Conservation (phyloP, 371 early-diverging fungal species). For the Mortierella sp. region DNA sequence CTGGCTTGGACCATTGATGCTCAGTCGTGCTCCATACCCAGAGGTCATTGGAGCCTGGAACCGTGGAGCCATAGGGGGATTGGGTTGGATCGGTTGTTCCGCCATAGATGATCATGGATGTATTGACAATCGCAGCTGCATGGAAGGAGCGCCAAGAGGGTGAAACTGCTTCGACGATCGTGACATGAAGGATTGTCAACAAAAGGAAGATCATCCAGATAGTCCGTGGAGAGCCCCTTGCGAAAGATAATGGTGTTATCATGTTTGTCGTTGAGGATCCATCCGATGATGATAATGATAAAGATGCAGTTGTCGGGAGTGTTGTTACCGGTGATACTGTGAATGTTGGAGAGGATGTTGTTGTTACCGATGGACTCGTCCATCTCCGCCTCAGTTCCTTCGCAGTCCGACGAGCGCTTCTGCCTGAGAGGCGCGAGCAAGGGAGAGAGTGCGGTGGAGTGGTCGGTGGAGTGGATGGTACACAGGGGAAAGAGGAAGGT, state of each 20-base stretch:
- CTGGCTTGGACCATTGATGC: slow-evolving; percentile 42
- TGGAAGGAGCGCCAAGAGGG: slow-evolving; percentile 51
- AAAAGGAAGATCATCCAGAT: slow-evolving; percentile 5
- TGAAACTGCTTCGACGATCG: slow-evolving; percentile 10
- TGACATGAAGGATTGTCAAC: slow-evolving; percentile 1
- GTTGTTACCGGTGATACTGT: too few relatives aligned
- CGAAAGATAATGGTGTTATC: not conserved
- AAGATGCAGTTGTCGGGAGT: too few relatives aligned
- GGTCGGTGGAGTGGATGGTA: too few relatives aligned
- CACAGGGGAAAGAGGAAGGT: not conserved
- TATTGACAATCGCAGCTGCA: slow-evolving; percentile 46
- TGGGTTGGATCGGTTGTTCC: slow-evolving; percentile 30
- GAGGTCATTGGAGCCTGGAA: slow-evolving; percentile 39
- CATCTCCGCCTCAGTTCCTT: too few relatives aligned
- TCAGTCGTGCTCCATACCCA: slow-evolving; percentile 39
- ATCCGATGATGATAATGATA: too few relatives aligned
- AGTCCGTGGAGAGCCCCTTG: not conserved
- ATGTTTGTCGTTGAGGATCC: not conserved
- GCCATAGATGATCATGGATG: slow-evolving; percentile 47
- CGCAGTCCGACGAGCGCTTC: too few relatives aligned
- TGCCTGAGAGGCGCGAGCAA: too few relatives aligned
- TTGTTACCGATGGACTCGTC: too few relatives aligned
- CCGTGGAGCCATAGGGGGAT: slow-evolving; percentile 20
- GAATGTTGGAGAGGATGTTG: not conserved
- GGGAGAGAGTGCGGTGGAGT: too few relatives aligned